These are phyloP conservation scores for Alternaria brassicae DNA, from an alignment of 2,329 filamentous ascomycete genomes.

Conservation along the genomic window DNA sequence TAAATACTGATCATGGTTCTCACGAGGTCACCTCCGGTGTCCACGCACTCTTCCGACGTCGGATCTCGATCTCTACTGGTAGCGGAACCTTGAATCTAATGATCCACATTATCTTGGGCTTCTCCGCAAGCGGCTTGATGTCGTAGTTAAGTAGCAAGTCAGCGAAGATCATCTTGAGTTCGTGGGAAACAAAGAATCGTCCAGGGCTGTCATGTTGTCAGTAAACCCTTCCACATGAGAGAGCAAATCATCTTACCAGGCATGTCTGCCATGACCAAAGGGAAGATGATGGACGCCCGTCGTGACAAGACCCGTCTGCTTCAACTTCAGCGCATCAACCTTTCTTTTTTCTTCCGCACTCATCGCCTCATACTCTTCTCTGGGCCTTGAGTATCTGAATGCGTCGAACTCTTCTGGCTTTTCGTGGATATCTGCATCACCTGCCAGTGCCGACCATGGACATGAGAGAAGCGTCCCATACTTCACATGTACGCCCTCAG, in stretches of 20 bases:
- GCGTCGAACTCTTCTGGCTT: conserved; percentile 28
- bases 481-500: conserved; percentile 62
- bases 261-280: conserved; percentile 66
- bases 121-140: conserved; percentile 34
- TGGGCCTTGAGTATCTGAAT: conserved; percentile 34
- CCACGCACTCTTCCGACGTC: conserved; percentile 20
- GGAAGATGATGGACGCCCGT: conserved; percentile 60
- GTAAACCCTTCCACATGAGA: not conserved
- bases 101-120: conserved; percentile 32
- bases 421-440: conserved; percentile 26
- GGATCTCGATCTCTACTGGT: conserved; percentile 14
- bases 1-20: not conserved
- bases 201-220: conserved; percentile 40
- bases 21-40: not conserved
- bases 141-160: conserved; percentile 51
- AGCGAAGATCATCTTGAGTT: conserved; percentile 50
- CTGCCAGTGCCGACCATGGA: conserved; percentile 27
- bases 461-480: conserved; percentile 28
- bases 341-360: conserved; percentile 24
- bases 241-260: conserved; percentile 41
- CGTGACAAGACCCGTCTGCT: conserved; percentile 61
- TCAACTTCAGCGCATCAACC: conserved; percentile 33
- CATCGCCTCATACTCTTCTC: conserved; percentile 31
- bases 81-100: conserved; percentile 17
- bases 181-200: conserved; percentile 48